phyloP scores from a whole-genome alignment of 140 eudicot genomes.

The Flaveria floridana region DNA sequence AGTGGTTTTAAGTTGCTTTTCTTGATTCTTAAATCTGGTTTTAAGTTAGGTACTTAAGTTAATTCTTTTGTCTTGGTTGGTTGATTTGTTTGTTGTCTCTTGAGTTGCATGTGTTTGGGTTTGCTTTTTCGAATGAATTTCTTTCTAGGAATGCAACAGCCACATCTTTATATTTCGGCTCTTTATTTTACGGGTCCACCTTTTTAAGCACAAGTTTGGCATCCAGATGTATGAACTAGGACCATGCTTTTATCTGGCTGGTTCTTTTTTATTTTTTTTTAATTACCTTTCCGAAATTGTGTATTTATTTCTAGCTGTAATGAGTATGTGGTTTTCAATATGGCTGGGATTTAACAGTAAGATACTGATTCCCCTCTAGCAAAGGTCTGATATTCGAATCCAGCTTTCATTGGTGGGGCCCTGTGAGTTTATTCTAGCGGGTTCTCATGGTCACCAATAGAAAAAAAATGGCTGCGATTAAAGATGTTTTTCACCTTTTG shows the following conservation, averaged over 20 bases:
- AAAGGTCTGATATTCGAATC: not conserved
- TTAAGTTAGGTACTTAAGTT: constrained; percentile 21
- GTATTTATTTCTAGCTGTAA: constrained; percentile 19
- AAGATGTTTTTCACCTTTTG: too few species aligned
- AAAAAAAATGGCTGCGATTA: too few species aligned
- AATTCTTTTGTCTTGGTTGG: constrained; percentile 27
- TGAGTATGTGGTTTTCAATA: not conserved
- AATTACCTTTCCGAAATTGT: constrained; percentile 24
- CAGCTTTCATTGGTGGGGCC: not conserved
- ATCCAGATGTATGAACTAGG: constrained; percentile 43
- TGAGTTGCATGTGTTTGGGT: constrained; percentile 44
- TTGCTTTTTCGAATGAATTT: constrained; percentile 36
- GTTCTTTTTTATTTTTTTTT: not conserved
- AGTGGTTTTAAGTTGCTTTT: constrained; percentile 19
- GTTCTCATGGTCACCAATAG: too few species aligned
- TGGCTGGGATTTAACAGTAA: not conserved
- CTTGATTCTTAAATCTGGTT: constrained; percentile 22
- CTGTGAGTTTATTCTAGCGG: not conserved
- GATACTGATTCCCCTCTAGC: not conserved
- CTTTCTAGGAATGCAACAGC: constrained; percentile 40
- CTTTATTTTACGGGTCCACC: constrained; percentile 38
- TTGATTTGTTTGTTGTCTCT: constrained; percentile 25
- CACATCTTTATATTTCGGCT: constrained; percentile 42
- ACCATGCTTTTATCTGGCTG: constrained; percentile 39
- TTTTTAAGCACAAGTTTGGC: constrained; percentile 36